Evolutionary conservation across 345 rosid species (phyloP).

Genomic region (Turritis glabra): DNA sequence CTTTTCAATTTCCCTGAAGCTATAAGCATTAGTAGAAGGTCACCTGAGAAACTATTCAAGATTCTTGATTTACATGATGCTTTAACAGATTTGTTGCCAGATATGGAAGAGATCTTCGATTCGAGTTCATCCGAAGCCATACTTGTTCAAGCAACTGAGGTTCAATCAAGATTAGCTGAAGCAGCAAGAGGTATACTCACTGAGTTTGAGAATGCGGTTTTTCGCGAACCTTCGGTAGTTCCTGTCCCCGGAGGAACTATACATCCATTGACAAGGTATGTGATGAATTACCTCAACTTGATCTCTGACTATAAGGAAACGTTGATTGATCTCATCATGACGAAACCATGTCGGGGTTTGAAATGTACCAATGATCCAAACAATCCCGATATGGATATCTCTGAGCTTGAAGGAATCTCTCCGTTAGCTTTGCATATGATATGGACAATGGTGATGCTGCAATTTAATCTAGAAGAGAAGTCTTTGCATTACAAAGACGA

Average conservation of each 20-base stretch:
- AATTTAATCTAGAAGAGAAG: constrained; percentile 88
- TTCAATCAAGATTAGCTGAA: constrained; percentile 78
- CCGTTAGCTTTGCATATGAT: constrained; percentile 86
- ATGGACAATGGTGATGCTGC: constrained; percentile 85
- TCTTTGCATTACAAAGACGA: constrained; percentile 78
- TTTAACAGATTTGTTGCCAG: constrained; percentile 69
- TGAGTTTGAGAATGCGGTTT: constrained; percentile 81
- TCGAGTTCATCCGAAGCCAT: constrained; percentile 55
- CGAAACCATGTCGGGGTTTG: constrained; percentile 83
- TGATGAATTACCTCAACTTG: constrained; percentile 93
- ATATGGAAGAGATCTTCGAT: constrained; percentile 74
- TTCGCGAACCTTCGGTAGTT: constrained; percentile 77
- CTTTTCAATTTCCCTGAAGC: constrained; percentile 93
- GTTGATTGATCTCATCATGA: constrained; percentile 69
- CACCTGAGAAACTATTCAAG: constrained; percentile 93
- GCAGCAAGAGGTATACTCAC: constrained; percentile 86
- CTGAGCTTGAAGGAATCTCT: constrained; percentile 65
- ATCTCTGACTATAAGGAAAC: constrained; percentile 90
- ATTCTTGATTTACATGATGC: constrained; percentile 90
- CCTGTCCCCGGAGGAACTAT: constrained; percentile 92
- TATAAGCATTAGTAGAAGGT: constrained; percentile 83
- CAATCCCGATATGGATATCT: constrained; percentile 83
- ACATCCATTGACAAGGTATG: constrained; percentile 96
- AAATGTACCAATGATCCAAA: constrained; percentile 76
- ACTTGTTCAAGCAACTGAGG: constrained; percentile 85